phyloP scores from a whole-genome alignment of 192 early-diverging fungal genomes.

The Backusella morwellensis region DNA sequence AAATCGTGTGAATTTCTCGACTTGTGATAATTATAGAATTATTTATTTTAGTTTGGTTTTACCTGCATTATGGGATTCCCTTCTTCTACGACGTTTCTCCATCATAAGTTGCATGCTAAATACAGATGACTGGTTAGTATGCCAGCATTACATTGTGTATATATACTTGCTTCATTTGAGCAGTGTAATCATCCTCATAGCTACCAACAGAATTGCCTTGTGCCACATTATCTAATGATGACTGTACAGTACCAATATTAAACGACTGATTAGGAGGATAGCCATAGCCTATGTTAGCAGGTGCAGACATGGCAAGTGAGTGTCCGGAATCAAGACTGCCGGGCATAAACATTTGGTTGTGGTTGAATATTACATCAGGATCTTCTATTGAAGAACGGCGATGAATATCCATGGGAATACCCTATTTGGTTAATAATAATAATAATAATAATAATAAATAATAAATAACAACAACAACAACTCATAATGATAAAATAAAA shows the following conservation, averaged over 20 bases:
- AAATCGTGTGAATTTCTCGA: slow-evolving; percentile 3
- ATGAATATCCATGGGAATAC: slow-evolving; percentile 8
- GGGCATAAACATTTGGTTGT: background rate
- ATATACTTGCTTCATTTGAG: slow-evolving; percentile 36
- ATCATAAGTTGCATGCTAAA: slow-evolving; percentile 41
- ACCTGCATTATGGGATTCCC: slow-evolving; percentile 94
- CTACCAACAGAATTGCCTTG: slow-evolving; percentile 16
- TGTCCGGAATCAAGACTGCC: background rate
- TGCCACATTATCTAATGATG: slow-evolving; percentile 7
- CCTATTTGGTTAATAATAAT: background rate
- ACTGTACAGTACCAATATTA: background rate
- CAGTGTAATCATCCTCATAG: slow-evolving; percentile 32
- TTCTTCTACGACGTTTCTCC: slow-evolving; percentile 89
- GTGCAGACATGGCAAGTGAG: slow-evolving; percentile 31
- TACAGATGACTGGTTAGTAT: background rate
- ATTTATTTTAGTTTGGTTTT: slow-evolving; percentile 4
- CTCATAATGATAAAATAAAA: background rate
- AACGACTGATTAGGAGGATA: background rate
- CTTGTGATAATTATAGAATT: background rate
- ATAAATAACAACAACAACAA: background rate
- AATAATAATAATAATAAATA: background rate
- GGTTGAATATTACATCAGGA: background rate
- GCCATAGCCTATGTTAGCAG: slow-evolving; percentile 28
- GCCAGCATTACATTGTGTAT: background rate
- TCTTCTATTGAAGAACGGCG: slow-evolving; percentile 1